Base-by-base conservation (phyloP, 2,329 filamentous ascomycete species). In the Pseudopyricularia cyperi region DNA sequence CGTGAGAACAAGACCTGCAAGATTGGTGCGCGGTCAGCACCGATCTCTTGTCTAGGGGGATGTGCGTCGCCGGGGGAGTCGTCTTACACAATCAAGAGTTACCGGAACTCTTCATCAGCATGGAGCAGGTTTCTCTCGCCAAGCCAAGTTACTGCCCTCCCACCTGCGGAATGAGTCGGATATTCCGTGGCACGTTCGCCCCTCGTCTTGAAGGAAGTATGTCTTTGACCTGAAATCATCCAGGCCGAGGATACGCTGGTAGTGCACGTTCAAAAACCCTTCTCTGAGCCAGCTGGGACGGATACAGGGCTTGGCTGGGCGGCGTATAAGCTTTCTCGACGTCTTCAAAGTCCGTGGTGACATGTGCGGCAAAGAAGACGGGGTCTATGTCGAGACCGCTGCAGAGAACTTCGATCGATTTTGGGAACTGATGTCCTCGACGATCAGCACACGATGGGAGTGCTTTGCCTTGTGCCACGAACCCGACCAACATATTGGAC, bases 321-420 rank as follows among this genome's bases (percentile, higher is more conserved):
- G 57, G 56, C 7, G 55, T 49, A 7, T 54, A 50, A 14, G 52
- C 52, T 15, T 55, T 56, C 44, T 59, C 56, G 26, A 58, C 48
- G 15, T 59, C 52, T 24, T 52, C 30, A 26, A 58, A 54, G 34
- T 57, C 39, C 3, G 57, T 58, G n/a, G 22, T 51, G 17, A 58
- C 30, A 22, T 59, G 50, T 32, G 50, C 50, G 3, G 56, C 57
- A 51, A 59, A 59, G 50, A 58, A 59, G 8, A 58, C 30, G 1
- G 57, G 57, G 42, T 59, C 57, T 2, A 59, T 15, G 46, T 56
- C 55, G 12, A 58, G 52, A 8, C 17, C 28, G n/a, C 51, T 44
- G 5, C 56, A 53, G 3, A 57, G 44, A 19, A 56, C n/a, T 19
- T 39, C 51, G 5, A 58, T 52, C 6, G 53, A n/a, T n/a, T 14